Evolutionary conservation across 768 basidiomycete species (phyloP), one percentile per base, ranked within the genome.

Genomic region (Glaciozyma martinii): DNA sequence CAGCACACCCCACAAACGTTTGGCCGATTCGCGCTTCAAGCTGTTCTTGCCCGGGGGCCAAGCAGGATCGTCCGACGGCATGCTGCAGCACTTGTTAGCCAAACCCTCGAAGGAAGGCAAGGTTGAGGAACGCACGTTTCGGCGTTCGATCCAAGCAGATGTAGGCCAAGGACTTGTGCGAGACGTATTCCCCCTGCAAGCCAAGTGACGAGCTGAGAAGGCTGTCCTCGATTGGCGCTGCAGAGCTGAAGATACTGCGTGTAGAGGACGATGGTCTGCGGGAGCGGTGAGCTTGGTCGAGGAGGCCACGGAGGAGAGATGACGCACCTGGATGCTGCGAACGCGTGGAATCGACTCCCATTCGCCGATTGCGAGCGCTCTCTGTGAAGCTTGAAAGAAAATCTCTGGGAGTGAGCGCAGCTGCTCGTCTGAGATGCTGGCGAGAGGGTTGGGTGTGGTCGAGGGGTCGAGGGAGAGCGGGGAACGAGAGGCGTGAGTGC

Each of bases 241-340:
- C 63, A 67, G 21, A 71, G 61, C 46, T 71, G 70, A 21, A 71
- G 61, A 47, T 71, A 71, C 46, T 71, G 70, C 12, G 70, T 71
- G 61, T 59, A 62, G 32, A 71, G 63, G 29, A 71, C 49, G 56
- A 71, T 71, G 23, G 66, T 67, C 66, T 71, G 56, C 16, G 46
- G 8, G 19, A 47, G 46, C n/a, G 9, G 16, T 7, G 49, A 4
- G 33, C 16, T 23, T 4, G 30, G 8, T 8, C 6, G 15, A 33
- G 25, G 7, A 46, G 1, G 1, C 4, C 0, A 29, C 15, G 19
- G 9, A 37, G 16, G 40, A 19, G 23, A 29, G 30, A 25, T 9
- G 37, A 44, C 58, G 29, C 33, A 66, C 68, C 65, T 69, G 69
- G 43, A 71, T 57, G n/a, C 66, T 61, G n/a, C 70, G 57, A 16